phyloP scores from a whole-genome alignment of 1,284 basidiomycete genomes.

The Ustilago shanxiensis region DNA sequence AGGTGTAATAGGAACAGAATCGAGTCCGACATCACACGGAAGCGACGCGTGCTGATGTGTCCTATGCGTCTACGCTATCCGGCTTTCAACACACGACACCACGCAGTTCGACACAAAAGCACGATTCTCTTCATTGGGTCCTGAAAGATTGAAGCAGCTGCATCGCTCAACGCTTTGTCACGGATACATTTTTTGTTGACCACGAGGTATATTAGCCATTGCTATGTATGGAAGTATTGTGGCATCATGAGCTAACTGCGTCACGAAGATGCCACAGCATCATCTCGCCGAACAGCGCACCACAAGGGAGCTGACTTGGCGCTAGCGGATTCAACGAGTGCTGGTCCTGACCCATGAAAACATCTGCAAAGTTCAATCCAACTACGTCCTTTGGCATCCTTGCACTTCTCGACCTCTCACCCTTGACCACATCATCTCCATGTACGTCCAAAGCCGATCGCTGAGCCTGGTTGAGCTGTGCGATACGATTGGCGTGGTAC shows the following conservation, averaged over 20 bases:
- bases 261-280: slow-evolving; percentile 48
- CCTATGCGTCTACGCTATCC: too few relatives aligned
- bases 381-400: slow-evolving; percentile 43
- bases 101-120: too few relatives aligned
- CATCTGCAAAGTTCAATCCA: slow-evolving; percentile 38
- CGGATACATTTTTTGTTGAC: neutral
- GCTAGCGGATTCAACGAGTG: slow-evolving; percentile 41
- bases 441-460: slow-evolving; percentile 44
- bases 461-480: slow-evolving; percentile 62
- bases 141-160: too few relatives aligned
- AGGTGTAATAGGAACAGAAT: neutral
- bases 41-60: neutral
- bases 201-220: slow-evolving; percentile 4
- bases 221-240: neutral
- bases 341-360: slow-evolving; percentile 59
- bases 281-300: slow-evolving; percentile 57
- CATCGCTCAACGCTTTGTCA: neutral
- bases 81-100: too few relatives aligned
- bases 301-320: slow-evolving; percentile 46
- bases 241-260: slow-evolving; percentile 21
- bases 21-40: neutral
- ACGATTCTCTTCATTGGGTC: too few relatives aligned
- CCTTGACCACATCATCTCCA: slow-evolving; percentile 59
- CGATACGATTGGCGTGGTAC: slow-evolving; percentile 60
- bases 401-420: slow-evolving; percentile 38